Percentiles rank a stretch among this genome's conserved stretches.
These are phyloP conservation scores for Pistacia vera DNA, from an alignment of 345 rosid genomes.

Conservation along the genomic window DNA sequence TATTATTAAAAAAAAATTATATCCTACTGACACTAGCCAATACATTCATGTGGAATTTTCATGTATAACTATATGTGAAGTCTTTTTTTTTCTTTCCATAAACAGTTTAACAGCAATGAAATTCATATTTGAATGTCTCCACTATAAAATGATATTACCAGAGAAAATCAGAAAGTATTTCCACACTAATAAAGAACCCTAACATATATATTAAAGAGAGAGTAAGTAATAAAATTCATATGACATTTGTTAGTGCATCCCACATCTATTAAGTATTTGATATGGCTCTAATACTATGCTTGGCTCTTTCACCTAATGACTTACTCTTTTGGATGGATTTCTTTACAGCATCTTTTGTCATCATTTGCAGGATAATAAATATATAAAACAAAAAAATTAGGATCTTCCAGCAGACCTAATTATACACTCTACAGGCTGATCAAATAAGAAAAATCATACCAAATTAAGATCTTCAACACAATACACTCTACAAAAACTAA, in stretches of 20 bases:
- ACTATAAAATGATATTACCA: too few relatives aligned
- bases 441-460: neutral
- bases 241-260: neutral
- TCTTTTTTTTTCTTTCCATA: neutral
- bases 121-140: too few relatives aligned
- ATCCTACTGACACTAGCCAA: neutral
- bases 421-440: neutral
- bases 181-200: neutral
- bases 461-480: constrained; percentile 1
- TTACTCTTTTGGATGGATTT: neutral
- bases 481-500: neutral
- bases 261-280: neutral
- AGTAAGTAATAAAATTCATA: neutral
- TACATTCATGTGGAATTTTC: neutral
- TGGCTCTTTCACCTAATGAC: constrained; percentile 2
- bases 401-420: too few relatives aligned
- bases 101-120: neutral
- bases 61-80: neutral
- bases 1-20: too few relatives aligned
- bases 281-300: neutral
- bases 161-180: neutral
- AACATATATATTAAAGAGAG: neutral
- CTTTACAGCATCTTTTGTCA: neutral
- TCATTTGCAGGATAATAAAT: neutral
- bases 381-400: neutral